Evolutionary conservation across 768 basidiomycete species (phyloP).

Genomic region (Lentinula raphanica): DNA sequence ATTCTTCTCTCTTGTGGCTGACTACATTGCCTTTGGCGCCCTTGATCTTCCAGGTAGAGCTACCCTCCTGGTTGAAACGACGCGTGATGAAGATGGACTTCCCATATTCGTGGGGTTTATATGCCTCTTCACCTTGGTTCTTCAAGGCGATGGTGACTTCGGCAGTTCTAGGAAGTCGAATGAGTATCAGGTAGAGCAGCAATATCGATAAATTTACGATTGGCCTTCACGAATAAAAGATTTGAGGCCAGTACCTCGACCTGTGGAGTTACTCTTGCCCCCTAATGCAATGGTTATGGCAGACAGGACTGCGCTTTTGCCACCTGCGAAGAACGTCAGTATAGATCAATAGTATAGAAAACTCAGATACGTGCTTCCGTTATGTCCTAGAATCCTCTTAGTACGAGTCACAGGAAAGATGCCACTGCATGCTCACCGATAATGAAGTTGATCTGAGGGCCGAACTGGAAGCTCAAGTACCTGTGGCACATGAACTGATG

Average conservation of each 20-base stretch:
- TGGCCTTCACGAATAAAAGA: slow-evolving; percentile 84
- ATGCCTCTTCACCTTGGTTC: slow-evolving; percentile 91
- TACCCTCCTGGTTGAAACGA: slow-evolving; percentile 69
- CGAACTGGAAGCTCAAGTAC: slow-evolving; percentile 77
- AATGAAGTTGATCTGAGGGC: slow-evolving; percentile 95
- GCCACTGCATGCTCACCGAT: slow-evolving; percentile 52
- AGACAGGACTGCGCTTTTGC: slow-evolving; percentile 91
- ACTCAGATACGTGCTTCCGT: slow-evolving; percentile 69
- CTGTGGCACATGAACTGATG: slow-evolving; percentile 96
- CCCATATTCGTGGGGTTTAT: slow-evolving; percentile 78
- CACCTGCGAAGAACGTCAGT: slow-evolving; percentile 46
- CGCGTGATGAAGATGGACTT: slow-evolving; percentile 82
- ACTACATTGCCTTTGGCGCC: slow-evolving; percentile 56
- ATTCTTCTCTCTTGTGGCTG: slow-evolving; percentile 75
- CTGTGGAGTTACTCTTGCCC: slow-evolving; percentile 88
- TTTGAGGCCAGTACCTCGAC: slow-evolving; percentile 80
- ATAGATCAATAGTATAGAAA: neutral
- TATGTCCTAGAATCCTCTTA: slow-evolving; percentile 55
- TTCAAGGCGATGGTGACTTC: slow-evolving; percentile 79
- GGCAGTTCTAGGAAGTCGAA: slow-evolving; percentile 40
- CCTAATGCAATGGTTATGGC: slow-evolving; percentile 92
- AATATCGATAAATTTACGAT: slow-evolving; percentile 40
- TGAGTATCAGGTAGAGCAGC: neutral
- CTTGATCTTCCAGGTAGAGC: slow-evolving; percentile 78
- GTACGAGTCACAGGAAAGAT: neutral